phyloP scores from a whole-genome alignment of 2,329 filamentous ascomycete genomes.

The Botrytis byssoidea region DNA sequence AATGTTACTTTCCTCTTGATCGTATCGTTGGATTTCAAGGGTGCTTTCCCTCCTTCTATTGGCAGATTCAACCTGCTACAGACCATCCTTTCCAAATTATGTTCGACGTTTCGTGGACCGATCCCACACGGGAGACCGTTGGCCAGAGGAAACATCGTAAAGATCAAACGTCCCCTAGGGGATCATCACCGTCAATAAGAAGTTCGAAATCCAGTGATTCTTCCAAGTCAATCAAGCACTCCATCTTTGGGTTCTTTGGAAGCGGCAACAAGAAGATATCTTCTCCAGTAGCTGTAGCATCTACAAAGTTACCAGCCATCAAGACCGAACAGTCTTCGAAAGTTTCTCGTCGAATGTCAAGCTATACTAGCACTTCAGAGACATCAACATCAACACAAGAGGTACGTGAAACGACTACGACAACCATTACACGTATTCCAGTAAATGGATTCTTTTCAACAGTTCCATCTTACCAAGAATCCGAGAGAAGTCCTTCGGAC shows the following conservation, averaged over 20 bases:
- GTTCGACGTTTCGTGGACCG: constrained; percentile 39
- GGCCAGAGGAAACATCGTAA: constrained; percentile 37
- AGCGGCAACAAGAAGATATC: constrained; percentile 35
- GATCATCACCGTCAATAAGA: constrained; percentile 21
- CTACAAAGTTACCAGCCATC: constrained; percentile 16
- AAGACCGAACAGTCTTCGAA: constrained; percentile 21
- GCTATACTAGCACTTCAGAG: constrained; percentile 28
- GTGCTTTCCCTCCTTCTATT: constrained; percentile 4
- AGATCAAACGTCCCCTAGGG: constrained; percentile 24
- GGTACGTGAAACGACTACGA: constrained; percentile 20
- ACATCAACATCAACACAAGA: constrained; percentile 21
- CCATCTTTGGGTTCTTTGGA: constrained; percentile 37
- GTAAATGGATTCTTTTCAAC: constrained; percentile 21
- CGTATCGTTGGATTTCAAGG: constrained; percentile 15
- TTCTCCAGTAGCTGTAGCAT: not conserved
- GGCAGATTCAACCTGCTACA: constrained; percentile 21
- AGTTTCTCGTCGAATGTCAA: constrained; percentile 25
- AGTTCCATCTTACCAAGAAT: constrained; percentile 21
- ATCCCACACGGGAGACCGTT: constrained; percentile 37
- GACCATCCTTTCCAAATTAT: constrained; percentile 27
- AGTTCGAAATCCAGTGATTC: constrained; percentile 29
- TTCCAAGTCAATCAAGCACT: constrained; percentile 19
- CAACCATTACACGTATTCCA: constrained; percentile 22
- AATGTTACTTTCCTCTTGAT: constrained; percentile 10
- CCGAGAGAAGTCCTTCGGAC: constrained; percentile 28